Evolutionary conservation across 2,329 filamentous ascomycete species (phyloP), one percentile per base, ranked within the genome.

Genomic region (Cladophialophora psammophila): DNA sequence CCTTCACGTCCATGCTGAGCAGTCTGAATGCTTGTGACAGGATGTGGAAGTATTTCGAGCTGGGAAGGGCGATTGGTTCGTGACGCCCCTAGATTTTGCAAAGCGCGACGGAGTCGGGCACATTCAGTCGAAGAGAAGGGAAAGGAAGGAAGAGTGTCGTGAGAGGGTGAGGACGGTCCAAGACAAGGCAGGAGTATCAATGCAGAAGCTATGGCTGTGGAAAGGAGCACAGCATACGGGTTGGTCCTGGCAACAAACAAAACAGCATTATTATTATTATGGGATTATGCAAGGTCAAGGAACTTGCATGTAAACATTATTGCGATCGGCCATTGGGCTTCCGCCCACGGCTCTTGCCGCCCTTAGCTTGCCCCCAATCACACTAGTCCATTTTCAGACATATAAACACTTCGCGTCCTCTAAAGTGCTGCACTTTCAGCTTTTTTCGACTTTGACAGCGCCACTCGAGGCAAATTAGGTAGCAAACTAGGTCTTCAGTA

Each of bases 1-100:
- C 81, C 77, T 82, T 83, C 69, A 80, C 80, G 75, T 83, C 81
- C 81, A 83, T 83, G 31, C 68, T 78, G 67, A 55, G 59, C 54
- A 66, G 68, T 62, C 54, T 36, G 35, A 31, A 9, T 34, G 18
- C 31, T 45, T 61, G 26, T 12, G 10, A 31, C 40, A 20, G 18
- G 13, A 40, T 26, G 38, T 58, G 60, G 38, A 57, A 32, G 26
- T 42, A 61, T 10, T 18, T 20, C 50, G 55, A 31, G 15, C 20
- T 31, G 20, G 31, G 9, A 35, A 18, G 52, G 60, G 20, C 52
- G 52, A 38, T 38, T 9, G 26, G 32, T 18, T 53, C 64, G 52
- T 26, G 40, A 62, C 64, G 42, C 66, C 63, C 60, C 64, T 66
- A 60, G 42, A 40, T 48, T 63, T 31, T 66, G 36, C 56, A 66